A percentile compares a stretch with the other conserved stretches of the same genome.
phyloP scores from a whole-genome alignment of 2,329 filamentous ascomycete genomes.

The Aspergillus sp. region DNA sequence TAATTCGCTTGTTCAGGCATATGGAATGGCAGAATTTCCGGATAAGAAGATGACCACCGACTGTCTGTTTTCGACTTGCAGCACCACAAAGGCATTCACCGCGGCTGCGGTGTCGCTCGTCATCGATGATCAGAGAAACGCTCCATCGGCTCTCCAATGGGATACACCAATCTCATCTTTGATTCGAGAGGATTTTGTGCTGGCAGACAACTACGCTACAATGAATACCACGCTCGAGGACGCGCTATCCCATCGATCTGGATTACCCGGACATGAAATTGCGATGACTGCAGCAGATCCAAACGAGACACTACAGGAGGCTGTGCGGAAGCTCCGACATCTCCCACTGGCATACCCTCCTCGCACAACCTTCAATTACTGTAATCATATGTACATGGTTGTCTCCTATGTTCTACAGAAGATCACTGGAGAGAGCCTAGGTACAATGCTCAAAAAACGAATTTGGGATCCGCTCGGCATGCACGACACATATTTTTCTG shows the following conservation, averaged over 20 bases:
- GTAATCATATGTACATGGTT: constrained; percentile 25
- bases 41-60: constrained; percentile 21
- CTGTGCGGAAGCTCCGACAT: constrained; percentile 19
- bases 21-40: constrained; percentile 27
- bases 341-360: constrained; percentile 18
- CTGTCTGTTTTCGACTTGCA: constrained; percentile 24
- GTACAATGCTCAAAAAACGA: constrained; percentile 13
- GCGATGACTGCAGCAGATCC: constrained; percentile 5
- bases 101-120: constrained; percentile 21
- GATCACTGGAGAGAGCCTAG: constrained; percentile 12
- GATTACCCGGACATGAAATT: constrained; percentile 21
- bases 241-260: constrained; percentile 33
- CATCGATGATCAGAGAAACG: constrained; percentile 19
- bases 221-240: constrained; percentile 32
- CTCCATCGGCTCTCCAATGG: constrained; percentile 28
- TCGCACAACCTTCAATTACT: constrained; percentile 21
- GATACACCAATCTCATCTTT: constrained; percentile 35
- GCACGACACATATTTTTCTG: constrained; percentile 23
- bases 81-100: constrained; percentile 30
- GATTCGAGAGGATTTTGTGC: constrained; percentile 34
- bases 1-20: constrained; percentile 18
- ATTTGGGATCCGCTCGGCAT: constrained; percentile 24
- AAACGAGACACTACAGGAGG: constrained; percentile 11
- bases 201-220: constrained; percentile 27
- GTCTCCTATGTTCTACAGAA: constrained; percentile 19